Conservation (phyloP, 108 stramenopile species). For the Mediolabrus comicus region DNA sequence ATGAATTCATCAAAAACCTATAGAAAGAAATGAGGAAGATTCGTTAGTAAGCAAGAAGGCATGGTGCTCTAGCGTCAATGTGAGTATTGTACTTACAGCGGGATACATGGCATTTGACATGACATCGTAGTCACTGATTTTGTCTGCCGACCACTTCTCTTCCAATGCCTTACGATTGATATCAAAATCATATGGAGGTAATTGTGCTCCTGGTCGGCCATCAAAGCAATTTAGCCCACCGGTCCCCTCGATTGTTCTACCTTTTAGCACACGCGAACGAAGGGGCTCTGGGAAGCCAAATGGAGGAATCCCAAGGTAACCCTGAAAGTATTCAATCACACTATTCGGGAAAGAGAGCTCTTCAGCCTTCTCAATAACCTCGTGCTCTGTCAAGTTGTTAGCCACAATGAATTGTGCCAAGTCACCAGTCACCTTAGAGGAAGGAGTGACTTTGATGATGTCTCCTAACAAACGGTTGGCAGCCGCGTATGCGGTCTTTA, state of each 20-base stretch:
- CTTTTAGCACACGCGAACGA: constrained; percentile 79
- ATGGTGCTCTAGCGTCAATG: neutral
- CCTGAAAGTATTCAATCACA: constrained; percentile 96
- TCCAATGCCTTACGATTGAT: constrained; percentile 56
- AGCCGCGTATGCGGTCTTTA: constrained; percentile 90
- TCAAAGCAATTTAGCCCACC: constrained; percentile 78
- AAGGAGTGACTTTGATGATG: constrained; percentile 98
- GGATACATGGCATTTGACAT: constrained; percentile 94
- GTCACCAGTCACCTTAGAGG: constrained; percentile 95
- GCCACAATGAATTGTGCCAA: constrained; percentile 96
- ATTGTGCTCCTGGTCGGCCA: constrained; percentile 94
- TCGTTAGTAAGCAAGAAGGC: neutral
- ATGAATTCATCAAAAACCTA: constrained; percentile 88
- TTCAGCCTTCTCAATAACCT: constrained; percentile 87
- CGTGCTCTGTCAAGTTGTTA: constrained; percentile 88
- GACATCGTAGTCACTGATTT: constrained; percentile 83
- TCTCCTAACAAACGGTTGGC: constrained; percentile 95
- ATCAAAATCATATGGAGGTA: constrained; percentile 84
- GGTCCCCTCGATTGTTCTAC: constrained; percentile 78
- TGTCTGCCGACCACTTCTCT: constrained; percentile 69
- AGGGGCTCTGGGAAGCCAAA: constrained; percentile 97
- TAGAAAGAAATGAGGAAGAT: neutral
- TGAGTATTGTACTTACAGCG: neutral
- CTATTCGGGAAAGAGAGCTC: constrained; percentile 86
- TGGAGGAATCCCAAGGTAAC: constrained; percentile 88